Conservation (phyloP, 2,329 filamentous ascomycete species). For the Colletotrichum trifolii region DNA sequence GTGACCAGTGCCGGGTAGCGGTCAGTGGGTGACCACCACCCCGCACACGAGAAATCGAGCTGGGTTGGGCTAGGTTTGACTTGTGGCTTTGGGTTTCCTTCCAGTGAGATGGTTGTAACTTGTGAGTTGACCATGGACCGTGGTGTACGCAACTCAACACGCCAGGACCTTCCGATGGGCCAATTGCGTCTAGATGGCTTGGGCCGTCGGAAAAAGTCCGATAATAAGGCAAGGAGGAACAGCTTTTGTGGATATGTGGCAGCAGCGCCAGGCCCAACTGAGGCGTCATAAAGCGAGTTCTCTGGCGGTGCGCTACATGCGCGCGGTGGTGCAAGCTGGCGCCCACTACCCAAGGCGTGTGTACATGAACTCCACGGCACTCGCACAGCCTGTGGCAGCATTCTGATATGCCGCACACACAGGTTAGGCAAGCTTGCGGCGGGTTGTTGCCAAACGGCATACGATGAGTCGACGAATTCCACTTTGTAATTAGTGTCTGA, state of each 20-base stretch:
- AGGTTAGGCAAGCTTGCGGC: not conserved
- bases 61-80: not conserved
- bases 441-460: conserved; percentile 9
- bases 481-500: too few relatives aligned
- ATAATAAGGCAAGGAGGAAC: not conserved
- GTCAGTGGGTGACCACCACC: conserved; percentile 26
- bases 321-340: not conserved
- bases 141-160: too few relatives aligned
- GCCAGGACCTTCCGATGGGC: too few relatives aligned
- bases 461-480: conserved; percentile 8
- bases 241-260: too few relatives aligned
- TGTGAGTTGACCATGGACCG: too few relatives aligned
- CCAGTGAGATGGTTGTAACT: too few relatives aligned
- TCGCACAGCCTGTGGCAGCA: too few relatives aligned
- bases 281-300: conserved; percentile 12
- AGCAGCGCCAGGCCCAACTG: not conserved
- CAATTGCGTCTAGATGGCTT: not conserved
- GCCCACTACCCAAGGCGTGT: too few relatives aligned
- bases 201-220: conserved; percentile 27
- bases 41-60: conserved; percentile 14
- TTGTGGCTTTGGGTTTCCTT: not conserved
- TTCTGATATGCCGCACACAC: not conserved
- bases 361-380: too few relatives aligned
- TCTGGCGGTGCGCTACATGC: conserved; percentile 13
- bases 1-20: conserved; percentile 29